A percentile compares a stretch with the other conserved stretches of the same genome.
Conservation (phyloP, 2,329 filamentous ascomycete genomes). For the Diaporthe caulivora region DNA sequence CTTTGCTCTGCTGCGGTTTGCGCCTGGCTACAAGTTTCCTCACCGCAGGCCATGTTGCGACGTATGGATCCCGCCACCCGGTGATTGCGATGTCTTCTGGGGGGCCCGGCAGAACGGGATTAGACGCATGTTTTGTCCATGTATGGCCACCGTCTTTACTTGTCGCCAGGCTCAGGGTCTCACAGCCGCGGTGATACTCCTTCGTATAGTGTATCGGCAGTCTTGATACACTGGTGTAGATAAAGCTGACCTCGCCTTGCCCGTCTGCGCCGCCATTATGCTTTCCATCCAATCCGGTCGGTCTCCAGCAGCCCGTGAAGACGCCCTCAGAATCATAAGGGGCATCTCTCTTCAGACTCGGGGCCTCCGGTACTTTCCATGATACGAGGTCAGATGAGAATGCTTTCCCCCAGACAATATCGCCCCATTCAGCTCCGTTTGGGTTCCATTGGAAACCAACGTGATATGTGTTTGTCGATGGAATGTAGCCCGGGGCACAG, state of each 20-base stretch:
- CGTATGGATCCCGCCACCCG: conserved; percentile 52
- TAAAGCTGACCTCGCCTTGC: conserved; percentile 44
- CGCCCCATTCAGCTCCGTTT: conserved; percentile 52
- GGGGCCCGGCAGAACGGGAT: conserved; percentile 48
- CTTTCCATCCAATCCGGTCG: conserved; percentile 52
- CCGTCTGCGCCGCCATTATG: conserved; percentile 53
- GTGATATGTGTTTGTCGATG: conserved; percentile 60
- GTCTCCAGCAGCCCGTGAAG: conserved; percentile 63
- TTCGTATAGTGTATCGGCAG: conserved; percentile 53
- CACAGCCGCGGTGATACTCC: conserved; percentile 56
- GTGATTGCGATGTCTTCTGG: conserved; percentile 47
- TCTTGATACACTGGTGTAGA: conserved; percentile 51
- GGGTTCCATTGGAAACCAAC: conserved; percentile 65
- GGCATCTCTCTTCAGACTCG: conserved; percentile 49
- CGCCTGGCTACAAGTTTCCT: conserved; percentile 42
- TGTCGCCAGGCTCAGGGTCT: conserved; percentile 54
- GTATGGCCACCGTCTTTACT: conserved; percentile 52
- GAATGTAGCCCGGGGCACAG: conserved; percentile 62
- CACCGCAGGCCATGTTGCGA: conserved; percentile 46
- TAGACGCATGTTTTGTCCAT: conserved; percentile 48
- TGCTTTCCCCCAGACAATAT: conserved; percentile 64
- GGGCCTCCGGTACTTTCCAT: conserved; percentile 23
- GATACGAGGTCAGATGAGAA: conserved; percentile 51
- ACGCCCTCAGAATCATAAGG: conserved; percentile 64
- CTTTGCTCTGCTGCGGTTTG: conserved; percentile 36